A percentile compares a stretch with the other conserved stretches of the same genome.
phyloP scores from a whole-genome alignment of 1,284 basidiomycete species.

The Microbotryum lychnidis-dioicae region DNA sequence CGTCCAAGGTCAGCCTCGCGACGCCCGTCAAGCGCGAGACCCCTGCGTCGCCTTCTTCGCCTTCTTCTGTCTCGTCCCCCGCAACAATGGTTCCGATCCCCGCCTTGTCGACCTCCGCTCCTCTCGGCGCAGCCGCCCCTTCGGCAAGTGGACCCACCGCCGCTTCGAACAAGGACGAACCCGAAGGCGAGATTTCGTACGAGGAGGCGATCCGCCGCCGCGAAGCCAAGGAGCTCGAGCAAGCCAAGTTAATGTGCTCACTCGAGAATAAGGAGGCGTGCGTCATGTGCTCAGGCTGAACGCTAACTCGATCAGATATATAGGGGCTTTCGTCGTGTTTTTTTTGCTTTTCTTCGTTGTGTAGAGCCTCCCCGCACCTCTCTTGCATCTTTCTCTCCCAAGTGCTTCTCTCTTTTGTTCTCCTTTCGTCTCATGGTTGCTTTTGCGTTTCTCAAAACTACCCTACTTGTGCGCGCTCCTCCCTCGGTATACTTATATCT shows the following conservation, averaged over 20 bases:
- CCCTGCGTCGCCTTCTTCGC: not conserved
- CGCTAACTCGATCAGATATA: not conserved
- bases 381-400: not conserved
- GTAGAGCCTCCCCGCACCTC: no score
- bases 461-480: no score
- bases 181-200: slow-evolving; percentile 65
- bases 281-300: slow-evolving; percentile 27
- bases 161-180: slow-evolving; percentile 44
- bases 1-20: slow-evolving; percentile 7
- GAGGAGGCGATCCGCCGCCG: slow-evolving; percentile 68
- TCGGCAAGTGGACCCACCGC: slow-evolving; percentile 38
- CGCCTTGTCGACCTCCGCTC: slow-evolving; percentile 4
- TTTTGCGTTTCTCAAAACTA: no score
- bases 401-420: not conserved
- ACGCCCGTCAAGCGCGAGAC: slow-evolving; percentile 8
- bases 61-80: not conserved
- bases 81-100: not conserved
- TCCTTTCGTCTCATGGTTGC: no score
- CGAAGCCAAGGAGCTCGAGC: slow-evolving; percentile 65
- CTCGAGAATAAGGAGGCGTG: slow-evolving; percentile 64
- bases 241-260: slow-evolving; percentile 71
- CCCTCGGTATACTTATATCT: no score
- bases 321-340: not conserved
- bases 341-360: no score
- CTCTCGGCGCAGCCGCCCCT: slow-evolving; percentile 33